Evolutionary conservation across 2,329 filamentous ascomycete genomes (phyloP).

Genomic region (Aaosphaeria arxii): DNA sequence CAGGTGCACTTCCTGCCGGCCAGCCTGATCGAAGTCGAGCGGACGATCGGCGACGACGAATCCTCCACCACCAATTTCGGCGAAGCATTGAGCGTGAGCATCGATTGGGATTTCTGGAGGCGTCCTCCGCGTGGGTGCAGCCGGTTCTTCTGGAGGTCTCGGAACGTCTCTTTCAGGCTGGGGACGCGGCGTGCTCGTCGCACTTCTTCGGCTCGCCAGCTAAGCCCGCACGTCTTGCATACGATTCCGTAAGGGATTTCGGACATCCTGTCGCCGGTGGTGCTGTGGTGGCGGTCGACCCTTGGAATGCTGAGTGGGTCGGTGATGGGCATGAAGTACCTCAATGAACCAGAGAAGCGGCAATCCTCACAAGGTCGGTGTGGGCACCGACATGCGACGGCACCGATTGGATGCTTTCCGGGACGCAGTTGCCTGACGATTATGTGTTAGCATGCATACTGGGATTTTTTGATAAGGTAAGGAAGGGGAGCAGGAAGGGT

Average conservation of each 20-base stretch:
- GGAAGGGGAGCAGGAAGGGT: too few species aligned
- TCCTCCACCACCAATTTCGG: background rate
- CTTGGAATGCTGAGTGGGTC: background rate
- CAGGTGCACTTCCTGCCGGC: background rate
- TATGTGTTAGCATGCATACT: too few species aligned
- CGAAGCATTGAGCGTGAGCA: background rate
- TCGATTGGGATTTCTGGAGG: background rate
- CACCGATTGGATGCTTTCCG: conserved; percentile 1
- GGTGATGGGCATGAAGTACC: background rate
- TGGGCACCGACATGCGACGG: background rate
- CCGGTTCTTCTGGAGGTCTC: background rate
- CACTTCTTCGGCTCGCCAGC: background rate
- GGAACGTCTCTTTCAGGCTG: background rate
- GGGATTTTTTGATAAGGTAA: too few species aligned
- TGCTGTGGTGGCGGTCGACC: background rate
- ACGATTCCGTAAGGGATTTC: conserved; percentile 1
- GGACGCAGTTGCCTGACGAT: too few species aligned
- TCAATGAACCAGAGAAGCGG: background rate
- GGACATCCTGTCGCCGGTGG: background rate
- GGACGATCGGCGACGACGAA: background rate
- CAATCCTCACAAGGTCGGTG: conserved; percentile 2
- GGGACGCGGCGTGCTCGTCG: background rate
- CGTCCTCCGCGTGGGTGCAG: background rate
- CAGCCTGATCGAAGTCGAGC: background rate
- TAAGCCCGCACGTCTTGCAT: background rate